A percentile compares a stretch with the other conserved stretches of the same genome.
phyloP scores from a whole-genome alignment of 805 yeast species.

The Zygotorulaspora danielsina region DNA sequence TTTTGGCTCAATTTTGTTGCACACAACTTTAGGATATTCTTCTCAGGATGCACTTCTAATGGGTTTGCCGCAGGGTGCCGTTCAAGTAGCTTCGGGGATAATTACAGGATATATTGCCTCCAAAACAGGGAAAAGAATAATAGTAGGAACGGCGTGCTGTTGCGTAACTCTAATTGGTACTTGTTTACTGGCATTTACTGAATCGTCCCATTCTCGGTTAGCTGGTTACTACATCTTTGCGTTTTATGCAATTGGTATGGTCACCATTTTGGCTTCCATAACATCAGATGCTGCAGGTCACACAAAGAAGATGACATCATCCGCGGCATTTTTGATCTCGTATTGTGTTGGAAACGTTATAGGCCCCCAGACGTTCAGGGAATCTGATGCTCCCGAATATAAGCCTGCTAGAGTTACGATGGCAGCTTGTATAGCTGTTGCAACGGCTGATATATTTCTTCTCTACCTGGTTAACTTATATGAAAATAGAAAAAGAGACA shows the following conservation, averaged over 20 bases:
- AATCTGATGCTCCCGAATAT: conserved; percentile 54
- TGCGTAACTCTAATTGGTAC: conserved; percentile 32
- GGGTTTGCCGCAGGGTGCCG: conserved; percentile 45
- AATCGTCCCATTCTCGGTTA: conserved; percentile 34
- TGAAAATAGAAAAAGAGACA: conserved; percentile 44
- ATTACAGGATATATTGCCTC: conserved; percentile 22
- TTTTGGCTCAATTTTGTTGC: conserved; percentile 43
- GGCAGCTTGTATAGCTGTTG: conserved; percentile 43
- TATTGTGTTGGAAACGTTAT: conserved; percentile 64
- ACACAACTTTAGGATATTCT: conserved; percentile 42
- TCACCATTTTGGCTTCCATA: conserved; percentile 34
- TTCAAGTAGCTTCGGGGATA: conserved; percentile 38
- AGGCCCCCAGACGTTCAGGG: conserved; percentile 70
- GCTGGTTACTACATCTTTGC: conserved; percentile 39
- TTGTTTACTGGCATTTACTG: conserved; percentile 44
- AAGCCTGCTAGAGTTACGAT: conserved; percentile 50
- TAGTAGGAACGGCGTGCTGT: conserved; percentile 34
- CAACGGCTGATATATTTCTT: conserved; percentile 36
- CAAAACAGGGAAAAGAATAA: conserved; percentile 22
- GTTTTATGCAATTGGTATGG: conserved; percentile 37
- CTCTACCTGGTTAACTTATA: conserved; percentile 32
- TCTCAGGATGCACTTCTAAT: conserved; percentile 40
- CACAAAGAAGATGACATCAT: conserved; percentile 60
- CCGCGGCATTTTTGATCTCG: conserved; percentile 55
- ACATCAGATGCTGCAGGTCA: conserved; percentile 61